phyloP scores from a whole-genome alignment of 768 basidiomycete genomes.

The Kwoniella mangroviensis region DNA sequence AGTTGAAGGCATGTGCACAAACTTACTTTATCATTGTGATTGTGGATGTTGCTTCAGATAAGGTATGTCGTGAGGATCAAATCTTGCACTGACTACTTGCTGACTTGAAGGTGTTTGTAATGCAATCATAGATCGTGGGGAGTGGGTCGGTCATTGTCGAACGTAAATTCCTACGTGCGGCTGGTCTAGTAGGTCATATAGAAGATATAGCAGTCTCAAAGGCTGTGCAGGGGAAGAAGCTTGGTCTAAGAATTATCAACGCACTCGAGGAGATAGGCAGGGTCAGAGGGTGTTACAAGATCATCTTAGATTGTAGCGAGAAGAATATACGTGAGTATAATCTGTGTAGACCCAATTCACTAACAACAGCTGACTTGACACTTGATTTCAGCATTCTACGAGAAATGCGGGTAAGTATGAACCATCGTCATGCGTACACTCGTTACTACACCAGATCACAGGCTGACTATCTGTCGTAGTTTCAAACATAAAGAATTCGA shows the following conservation, averaged over 20 bases:
- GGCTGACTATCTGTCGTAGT: slow-evolving; percentile 26
- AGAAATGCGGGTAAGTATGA: slow-evolving; percentile 69
- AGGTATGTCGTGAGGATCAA: slow-evolving; percentile 7
- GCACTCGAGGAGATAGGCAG: slow-evolving; percentile 82
- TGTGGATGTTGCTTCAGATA: slow-evolving; percentile 71
- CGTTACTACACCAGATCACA: not conserved
- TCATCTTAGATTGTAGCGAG: slow-evolving; percentile 91
- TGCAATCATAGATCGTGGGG: slow-evolving; percentile 68
- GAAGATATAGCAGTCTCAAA: slow-evolving; percentile 96
- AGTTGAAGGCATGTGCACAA: slow-evolving; percentile 46
- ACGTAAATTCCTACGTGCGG: slow-evolving; percentile 85
- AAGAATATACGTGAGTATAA: slow-evolving; percentile 80
- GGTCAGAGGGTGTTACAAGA: slow-evolving; percentile 84
- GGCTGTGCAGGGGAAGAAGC: slow-evolving; percentile 84
- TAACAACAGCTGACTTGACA: slow-evolving; percentile 12
- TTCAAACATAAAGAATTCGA: slow-evolving; percentile 83
- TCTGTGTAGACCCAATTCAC: not conserved
- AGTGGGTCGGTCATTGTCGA: slow-evolving; percentile 86
- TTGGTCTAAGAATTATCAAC: slow-evolving; percentile 84
- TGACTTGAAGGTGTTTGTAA: too few species aligned
- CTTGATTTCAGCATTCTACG: slow-evolving; percentile 76
- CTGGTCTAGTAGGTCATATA: slow-evolving; percentile 91
- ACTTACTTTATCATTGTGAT: slow-evolving; percentile 89
- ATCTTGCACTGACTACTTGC: too few species aligned
- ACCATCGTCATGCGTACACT: not conserved